phyloP scores from a whole-genome alignment of 129 eudicot genomes.

The carrot (Daucus carota) region DNA sequence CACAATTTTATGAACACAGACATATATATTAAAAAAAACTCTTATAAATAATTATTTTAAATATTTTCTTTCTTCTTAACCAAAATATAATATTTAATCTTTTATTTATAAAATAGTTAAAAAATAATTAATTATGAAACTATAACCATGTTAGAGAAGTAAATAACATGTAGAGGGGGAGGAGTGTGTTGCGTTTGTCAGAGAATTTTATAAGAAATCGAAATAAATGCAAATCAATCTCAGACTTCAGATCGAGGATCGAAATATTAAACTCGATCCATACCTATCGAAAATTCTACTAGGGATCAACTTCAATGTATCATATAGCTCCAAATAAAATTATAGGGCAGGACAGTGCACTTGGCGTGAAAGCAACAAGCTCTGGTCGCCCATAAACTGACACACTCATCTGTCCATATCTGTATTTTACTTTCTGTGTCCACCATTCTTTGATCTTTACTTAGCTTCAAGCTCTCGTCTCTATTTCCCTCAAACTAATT shows the following conservation, averaged over 20 bases:
- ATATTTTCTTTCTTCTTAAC: too few species aligned
- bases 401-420: constrained; percentile 15
- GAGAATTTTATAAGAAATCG: too few species aligned
- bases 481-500: too few species aligned
- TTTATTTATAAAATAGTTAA: too few species aligned
- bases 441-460: neutral
- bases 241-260: neutral
- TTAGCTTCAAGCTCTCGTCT: neutral
- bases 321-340: neutral
- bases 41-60: too few species aligned
- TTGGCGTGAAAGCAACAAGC: constrained; percentile 1
- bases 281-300: neutral
- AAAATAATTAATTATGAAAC: too few species aligned
- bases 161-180: too few species aligned
- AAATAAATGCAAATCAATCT: neutral
- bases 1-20: too few species aligned
- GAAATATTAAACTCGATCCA: neutral
- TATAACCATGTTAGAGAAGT: too few species aligned
- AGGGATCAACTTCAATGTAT: neutral
- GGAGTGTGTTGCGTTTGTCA: too few species aligned
- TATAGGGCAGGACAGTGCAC: neutral
- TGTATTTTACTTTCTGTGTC: neutral
- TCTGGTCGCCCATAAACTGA: constrained; percentile 18
- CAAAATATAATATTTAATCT: too few species aligned
- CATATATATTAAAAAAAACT: too few species aligned